phyloP scores from a whole-genome alignment of 2,329 filamentous ascomycete genomes.

The Fusarium multiceps region DNA sequence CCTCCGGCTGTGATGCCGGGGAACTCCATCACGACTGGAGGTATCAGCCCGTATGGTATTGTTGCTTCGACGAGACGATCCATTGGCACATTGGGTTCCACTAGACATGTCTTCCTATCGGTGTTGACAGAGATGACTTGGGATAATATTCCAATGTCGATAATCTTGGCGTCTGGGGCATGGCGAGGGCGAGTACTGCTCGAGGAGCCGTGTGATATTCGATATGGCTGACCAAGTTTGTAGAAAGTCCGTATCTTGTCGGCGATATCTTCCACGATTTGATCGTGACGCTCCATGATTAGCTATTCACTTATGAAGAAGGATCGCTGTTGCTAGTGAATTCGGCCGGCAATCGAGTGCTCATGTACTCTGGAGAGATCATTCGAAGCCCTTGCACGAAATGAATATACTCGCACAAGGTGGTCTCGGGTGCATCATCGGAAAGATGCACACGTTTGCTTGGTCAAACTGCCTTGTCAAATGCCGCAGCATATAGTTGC shows the following conservation, averaged over 20 bases:
- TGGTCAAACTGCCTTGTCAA: neutral
- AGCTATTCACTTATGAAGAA: rapidly evolving
- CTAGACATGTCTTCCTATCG: conserved; percentile 48
- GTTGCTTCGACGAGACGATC: conserved; percentile 70
- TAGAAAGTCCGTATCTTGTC: conserved; percentile 57
- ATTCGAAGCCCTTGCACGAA: rapidly evolving
- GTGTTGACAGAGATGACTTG: conserved; percentile 31
- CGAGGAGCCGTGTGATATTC: conserved; percentile 78
- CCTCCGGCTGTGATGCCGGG: conserved; percentile 76
- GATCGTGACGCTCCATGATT: conserved; percentile 61
- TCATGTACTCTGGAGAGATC: rapidly evolving
- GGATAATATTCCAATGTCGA: conserved; percentile 41
- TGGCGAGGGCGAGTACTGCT: conserved; percentile 72
- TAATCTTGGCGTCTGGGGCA: conserved; percentile 25
- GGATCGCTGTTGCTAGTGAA: no score
- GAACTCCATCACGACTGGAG: conserved; percentile 78
- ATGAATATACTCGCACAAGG: neutral
- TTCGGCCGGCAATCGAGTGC: neutral
- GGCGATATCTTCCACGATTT: conserved; percentile 57
- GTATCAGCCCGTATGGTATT: conserved; percentile 63
- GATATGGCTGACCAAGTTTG: conserved; percentile 65
- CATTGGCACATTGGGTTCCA: conserved; percentile 78
- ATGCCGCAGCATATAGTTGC: rapidly evolving
- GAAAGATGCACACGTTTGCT: neutral
- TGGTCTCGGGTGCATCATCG: neutral